A percentile compares a stretch with the other conserved stretches of the same genome.
These are phyloP conservation scores for Coemansia sp. DNA, from an alignment of 192 early-diverging fungal genomes.

Conservation along the genomic window DNA sequence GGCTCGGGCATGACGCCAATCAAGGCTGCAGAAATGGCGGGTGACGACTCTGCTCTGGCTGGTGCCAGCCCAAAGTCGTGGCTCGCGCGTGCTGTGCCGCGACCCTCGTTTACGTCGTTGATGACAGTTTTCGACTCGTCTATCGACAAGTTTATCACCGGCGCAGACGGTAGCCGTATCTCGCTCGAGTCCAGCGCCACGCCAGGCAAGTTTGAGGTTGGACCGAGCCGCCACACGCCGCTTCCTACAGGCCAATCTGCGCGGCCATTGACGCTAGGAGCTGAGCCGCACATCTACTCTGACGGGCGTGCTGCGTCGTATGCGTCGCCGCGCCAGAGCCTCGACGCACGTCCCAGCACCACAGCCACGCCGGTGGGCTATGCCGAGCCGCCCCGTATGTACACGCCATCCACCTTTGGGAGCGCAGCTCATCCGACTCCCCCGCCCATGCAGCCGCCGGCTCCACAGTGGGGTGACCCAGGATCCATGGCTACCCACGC, in stretches of 20 bases:
- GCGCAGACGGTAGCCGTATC: slow-evolving; percentile 46
- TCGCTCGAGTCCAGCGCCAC: slow-evolving; percentile 22
- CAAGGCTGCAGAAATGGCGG: slow-evolving; percentile 30
- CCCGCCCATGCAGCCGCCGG: slow-evolving; percentile 1
- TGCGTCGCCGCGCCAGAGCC: slow-evolving; percentile 26
- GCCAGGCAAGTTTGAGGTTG: slow-evolving; percentile 30
- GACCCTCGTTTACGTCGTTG: slow-evolving; percentile 49
- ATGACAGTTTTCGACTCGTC: slow-evolving; percentile 60
- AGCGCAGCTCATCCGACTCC: neutral
- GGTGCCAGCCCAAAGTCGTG: slow-evolving; percentile 52
- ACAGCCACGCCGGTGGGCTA: neutral
- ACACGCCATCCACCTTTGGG: slow-evolving; percentile 15
- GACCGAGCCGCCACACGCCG: slow-evolving; percentile 21
- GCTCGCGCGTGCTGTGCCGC: slow-evolving; percentile 54
- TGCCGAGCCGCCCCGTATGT: slow-evolving; percentile 33
- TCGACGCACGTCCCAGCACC: slow-evolving; percentile 23
- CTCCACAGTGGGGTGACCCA: slow-evolving; percentile 42
- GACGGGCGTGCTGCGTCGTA: slow-evolving; percentile 11
- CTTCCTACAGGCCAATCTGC: neutral
- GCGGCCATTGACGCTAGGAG: no score
- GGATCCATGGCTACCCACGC: neutral
- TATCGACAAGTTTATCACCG: slow-evolving; percentile 64
- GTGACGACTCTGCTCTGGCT: slow-evolving; percentile 25
- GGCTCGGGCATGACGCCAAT: slow-evolving; percentile 48
- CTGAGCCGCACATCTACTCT: slow-evolving; percentile 1